A percentile compares a stretch with the other conserved stretches of the same genome.
phyloP scores from a whole-genome alignment of 1,284 basidiomycete genomes.

The Tilletia walkeri region DNA sequence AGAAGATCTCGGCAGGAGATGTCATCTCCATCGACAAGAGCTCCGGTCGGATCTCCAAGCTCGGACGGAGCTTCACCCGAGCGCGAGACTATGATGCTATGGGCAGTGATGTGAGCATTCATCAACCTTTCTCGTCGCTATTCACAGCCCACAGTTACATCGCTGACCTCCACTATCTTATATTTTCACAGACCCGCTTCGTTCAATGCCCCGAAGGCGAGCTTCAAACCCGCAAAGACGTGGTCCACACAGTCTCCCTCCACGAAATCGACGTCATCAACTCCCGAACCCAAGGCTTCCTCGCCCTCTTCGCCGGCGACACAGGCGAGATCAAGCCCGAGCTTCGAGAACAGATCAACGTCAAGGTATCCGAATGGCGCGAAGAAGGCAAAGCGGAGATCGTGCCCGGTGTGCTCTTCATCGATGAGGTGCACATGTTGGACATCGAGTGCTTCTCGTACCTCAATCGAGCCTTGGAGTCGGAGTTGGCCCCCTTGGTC shows the following conservation, averaged over 20 bases:
- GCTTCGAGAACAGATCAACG: constrained; percentile 91
- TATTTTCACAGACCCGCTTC: constrained; percentile 77
- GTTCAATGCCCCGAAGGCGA: constrained; percentile 97
- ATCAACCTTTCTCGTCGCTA: background rate
- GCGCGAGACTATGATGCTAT: constrained; percentile 98
- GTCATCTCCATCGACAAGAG: constrained; percentile 96
- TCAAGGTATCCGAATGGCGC: constrained; percentile 94
- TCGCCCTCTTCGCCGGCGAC: constrained; percentile 69
- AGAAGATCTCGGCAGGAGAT: constrained; percentile 94
- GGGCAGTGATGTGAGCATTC: constrained; percentile 72
- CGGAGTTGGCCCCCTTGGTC: constrained; percentile 87
- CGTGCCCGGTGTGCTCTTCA: constrained; percentile 72
- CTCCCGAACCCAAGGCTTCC: constrained; percentile 84
- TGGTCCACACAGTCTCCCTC: constrained; percentile 92
- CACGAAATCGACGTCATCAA: constrained; percentile 99
- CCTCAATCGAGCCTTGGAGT: constrained; percentile 91
- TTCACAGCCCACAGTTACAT: background rate
- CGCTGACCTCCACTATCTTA: background rate
- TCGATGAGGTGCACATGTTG: constrained; percentile 75
- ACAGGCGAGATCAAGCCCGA: constrained; percentile 99
- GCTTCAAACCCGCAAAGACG: constrained; percentile 93
- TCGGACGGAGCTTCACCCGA: constrained; percentile 89
- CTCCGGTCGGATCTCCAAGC: constrained; percentile 90
- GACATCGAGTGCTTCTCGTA: constrained; percentile 99
- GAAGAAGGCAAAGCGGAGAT: constrained; percentile 99